phyloP scores from a whole-genome alignment of 192 early-diverging fungal genomes.

The Umbelopsis vinacea region DNA sequence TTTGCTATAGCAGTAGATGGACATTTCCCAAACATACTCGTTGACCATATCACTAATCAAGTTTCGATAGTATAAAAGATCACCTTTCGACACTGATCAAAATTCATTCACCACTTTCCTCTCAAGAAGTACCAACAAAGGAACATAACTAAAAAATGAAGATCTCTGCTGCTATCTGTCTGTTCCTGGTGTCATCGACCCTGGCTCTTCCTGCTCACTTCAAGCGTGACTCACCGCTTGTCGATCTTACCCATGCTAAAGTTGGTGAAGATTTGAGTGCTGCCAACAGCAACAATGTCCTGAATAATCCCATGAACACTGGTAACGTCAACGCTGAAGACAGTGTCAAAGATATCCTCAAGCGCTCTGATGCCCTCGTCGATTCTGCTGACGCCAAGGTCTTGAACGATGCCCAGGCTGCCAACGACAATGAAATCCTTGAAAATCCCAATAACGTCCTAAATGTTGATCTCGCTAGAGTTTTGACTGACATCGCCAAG shows the following conservation, averaged over 20 bases:
- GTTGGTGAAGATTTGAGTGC: not conserved
- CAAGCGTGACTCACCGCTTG: not conserved
- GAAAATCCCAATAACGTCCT: not conserved
- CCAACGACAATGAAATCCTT: not conserved
- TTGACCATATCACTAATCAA: not conserved
- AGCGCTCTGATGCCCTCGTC: not conserved
- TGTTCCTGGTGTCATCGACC: not conserved
- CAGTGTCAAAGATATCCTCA: not conserved
- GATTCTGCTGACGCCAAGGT: not conserved
- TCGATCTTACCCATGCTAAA: not conserved
- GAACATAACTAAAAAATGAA: constrained; percentile 7
- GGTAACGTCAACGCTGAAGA: not conserved
- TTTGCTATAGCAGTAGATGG: not conserved
- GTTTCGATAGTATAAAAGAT: not conserved
- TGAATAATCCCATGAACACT: not conserved
- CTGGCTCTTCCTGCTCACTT: not conserved
- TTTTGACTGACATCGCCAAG: not conserved
- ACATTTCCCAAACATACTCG: not conserved
- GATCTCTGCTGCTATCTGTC: not conserved
- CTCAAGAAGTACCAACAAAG: not conserved
- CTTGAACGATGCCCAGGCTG: not conserved
- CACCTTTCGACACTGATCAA: not conserved
- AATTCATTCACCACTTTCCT: not conserved
- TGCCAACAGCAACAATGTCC: not conserved
- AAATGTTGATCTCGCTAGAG: not conserved